Conservation (phyloP, 1,284 basidiomycete genomes). For the Fereydounia khargensis region DNA sequence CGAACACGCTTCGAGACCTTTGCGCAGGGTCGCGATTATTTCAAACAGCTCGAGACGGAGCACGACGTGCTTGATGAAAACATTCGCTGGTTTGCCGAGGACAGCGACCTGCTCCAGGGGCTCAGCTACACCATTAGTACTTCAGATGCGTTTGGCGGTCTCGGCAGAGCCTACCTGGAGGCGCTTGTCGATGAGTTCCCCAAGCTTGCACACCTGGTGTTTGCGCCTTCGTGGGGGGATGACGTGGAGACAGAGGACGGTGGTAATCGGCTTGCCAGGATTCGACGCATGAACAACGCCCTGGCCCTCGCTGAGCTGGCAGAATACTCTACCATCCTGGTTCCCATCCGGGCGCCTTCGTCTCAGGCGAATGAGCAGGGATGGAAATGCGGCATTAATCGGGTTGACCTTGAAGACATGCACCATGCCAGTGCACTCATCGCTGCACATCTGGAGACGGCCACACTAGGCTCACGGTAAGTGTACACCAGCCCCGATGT, state of each 20-base stretch:
- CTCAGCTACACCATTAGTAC: slow-evolving; percentile 40
- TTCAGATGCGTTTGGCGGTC: slow-evolving; percentile 44
- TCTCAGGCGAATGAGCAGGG: neutral
- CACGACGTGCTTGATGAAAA: slow-evolving; percentile 41
- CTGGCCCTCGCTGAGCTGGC: slow-evolving; percentile 21
- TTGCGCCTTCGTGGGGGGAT: slow-evolving; percentile 29
- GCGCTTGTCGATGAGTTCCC: slow-evolving; percentile 45
- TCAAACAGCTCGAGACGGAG: slow-evolving; percentile 34
- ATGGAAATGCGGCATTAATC: slow-evolving; percentile 9
- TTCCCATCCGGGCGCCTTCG: slow-evolving; percentile 22
- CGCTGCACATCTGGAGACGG: slow-evolving; percentile 45
- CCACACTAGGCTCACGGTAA: slow-evolving; percentile 34
- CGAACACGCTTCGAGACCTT: slow-evolving; percentile 27
- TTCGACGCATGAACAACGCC: slow-evolving; percentile 42
- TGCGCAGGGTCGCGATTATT: slow-evolving; percentile 26
- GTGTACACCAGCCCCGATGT: neutral
- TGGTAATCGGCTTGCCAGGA: slow-evolving; percentile 9
- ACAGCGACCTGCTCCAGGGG: slow-evolving; percentile 46
- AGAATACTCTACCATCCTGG: slow-evolving; percentile 29
- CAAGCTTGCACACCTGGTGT: slow-evolving; percentile 34
- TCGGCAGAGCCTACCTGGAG: slow-evolving; percentile 32
- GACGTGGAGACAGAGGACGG: slow-evolving; percentile 2
- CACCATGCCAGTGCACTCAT: slow-evolving; percentile 41
- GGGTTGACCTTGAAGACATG: slow-evolving; percentile 23
- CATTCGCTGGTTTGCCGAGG: slow-evolving; percentile 50